These are phyloP conservation scores for Kazachstania psychrophila DNA, from an alignment of 805 yeast genomes.

Conservation along the genomic window DNA sequence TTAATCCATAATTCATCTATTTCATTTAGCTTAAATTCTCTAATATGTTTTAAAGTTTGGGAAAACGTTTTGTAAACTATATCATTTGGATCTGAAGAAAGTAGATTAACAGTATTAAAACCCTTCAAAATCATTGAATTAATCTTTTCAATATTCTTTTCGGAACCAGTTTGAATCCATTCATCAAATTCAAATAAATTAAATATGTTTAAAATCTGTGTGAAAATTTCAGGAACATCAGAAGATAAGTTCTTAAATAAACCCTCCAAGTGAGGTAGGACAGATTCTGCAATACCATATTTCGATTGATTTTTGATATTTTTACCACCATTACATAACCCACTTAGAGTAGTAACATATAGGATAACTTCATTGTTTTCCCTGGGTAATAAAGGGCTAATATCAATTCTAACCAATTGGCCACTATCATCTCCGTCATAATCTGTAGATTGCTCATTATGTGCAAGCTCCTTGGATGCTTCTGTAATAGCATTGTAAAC, in stretches of 20 bases:
- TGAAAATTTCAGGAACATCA: slow-evolving; percentile 15
- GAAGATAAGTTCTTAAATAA: slow-evolving; percentile 19
- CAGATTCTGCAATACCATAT: slow-evolving; percentile 12
- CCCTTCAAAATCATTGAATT: slow-evolving; percentile 14
- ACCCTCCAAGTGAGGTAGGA: slow-evolving; percentile 19
- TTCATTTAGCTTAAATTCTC: slow-evolving; percentile 13
- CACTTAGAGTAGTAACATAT: slow-evolving; percentile 23
- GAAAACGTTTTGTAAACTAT: slow-evolving; percentile 15
- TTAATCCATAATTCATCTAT: slow-evolving; percentile 22
- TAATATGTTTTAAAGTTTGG: slow-evolving; percentile 14
- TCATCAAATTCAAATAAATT: slow-evolving; percentile 23
- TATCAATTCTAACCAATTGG: slow-evolving; percentile 2
- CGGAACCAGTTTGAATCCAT: slow-evolving; percentile 24
- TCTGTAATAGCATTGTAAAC: slow-evolving; percentile 3
- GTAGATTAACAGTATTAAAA: slow-evolving; percentile 15
- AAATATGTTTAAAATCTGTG: slow-evolving; percentile 19
- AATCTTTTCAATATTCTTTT: slow-evolving; percentile 15
- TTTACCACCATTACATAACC: slow-evolving; percentile 25
- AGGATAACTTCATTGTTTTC: slow-evolving; percentile 15
- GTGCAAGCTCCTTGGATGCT: slow-evolving; percentile 6
- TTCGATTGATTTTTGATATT: slow-evolving; percentile 19
- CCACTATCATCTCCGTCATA: slow-evolving; percentile 8
- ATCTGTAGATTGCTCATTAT: slow-evolving; percentile 4
- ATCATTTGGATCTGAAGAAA: slow-evolving; percentile 3
- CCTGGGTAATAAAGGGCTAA: slow-evolving; percentile 17